Evolutionary conservation across 129 eudicot genomes (phyloP), one percentile per base, ranked within the genome.

Genomic region (Chrysanthemum seticuspe): DNA sequence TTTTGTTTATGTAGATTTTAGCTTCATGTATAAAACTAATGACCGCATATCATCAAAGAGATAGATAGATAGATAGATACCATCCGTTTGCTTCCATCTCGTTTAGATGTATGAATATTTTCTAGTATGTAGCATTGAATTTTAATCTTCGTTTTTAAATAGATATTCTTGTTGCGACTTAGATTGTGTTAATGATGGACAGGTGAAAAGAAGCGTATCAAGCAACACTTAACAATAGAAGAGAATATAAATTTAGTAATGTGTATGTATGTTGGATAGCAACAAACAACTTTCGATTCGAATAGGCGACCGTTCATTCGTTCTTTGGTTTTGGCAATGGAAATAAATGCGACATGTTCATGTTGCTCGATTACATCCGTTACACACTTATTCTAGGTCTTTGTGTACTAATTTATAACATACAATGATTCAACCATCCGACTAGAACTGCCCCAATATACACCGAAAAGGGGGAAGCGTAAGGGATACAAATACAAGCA

Each of bases 21-120:
- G 75, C 56, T 60, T 75, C 70, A 60, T 77, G 81, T 77, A 69
- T 67, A 77, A 14, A 52, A 68, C 81, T 69, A 68, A 58, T 59
- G 62, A 63, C 60, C 40, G 56, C 69, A 52, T 61, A 76, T 61
- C 51, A 53, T 54, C 70, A 70, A 77, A 73, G 51, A 47, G 36
- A 62, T 27, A 50, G 57, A 76, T 51, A 63, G 71, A 58, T 68
- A 45, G 67, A 34, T 19, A 71, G 16, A 40, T 7, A 40, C 47
- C 55, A 44, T 71, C 53, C 44, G 25, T 50, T 76, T 57, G 36
- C 67, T 67, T 62, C 51, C 19, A 25, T 48, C 19, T 67, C 16
- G 56, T 47, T 4, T 31, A 19, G 50, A 49, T 15, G 48, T 29
- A 6, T 13, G 12, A 31, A 27, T 29, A 2, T 25, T 62, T 62